Evolutionary conservation across 768 basidiomycete genomes (phyloP).

Genomic region (Leccinum disarticulatum): DNA sequence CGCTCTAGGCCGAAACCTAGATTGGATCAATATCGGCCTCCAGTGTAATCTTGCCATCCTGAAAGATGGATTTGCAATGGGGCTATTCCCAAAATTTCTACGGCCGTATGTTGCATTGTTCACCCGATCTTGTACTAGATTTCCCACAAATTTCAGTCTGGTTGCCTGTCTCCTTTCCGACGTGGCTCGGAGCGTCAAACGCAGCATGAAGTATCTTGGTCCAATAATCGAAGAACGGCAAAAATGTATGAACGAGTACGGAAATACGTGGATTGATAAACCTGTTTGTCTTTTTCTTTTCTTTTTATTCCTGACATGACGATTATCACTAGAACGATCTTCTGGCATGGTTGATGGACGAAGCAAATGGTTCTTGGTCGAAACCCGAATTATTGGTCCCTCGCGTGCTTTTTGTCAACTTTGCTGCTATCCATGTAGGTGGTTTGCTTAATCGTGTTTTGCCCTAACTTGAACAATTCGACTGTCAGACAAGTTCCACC

Average conservation of each 20-base stretch:
- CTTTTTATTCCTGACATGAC: background rate
- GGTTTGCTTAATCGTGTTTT: background rate
- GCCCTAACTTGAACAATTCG: background rate
- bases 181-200: background rate
- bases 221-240: background rate
- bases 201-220: slow-evolving; percentile 1
- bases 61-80: background rate
- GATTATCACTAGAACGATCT: background rate
- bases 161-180: background rate
- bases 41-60: background rate
- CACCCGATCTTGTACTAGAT: background rate
- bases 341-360: background rate
- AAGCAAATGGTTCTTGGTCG: background rate
- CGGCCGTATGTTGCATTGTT: background rate
- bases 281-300: background rate
- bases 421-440: background rate
- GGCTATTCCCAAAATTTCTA: background rate
- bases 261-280: background rate
- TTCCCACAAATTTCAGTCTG: background rate
- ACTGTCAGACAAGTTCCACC: background rate
- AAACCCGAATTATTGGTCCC: background rate
- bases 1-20: background rate
- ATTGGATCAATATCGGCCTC: background rate
- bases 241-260: background rate
- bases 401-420: background rate